Percentiles rank a stretch among this genome's conserved stretches.
These are phyloP conservation scores for Colletotrichum siamense DNA, from an alignment of 2,329 filamentous ascomycete species.

Conservation along the genomic window DNA sequence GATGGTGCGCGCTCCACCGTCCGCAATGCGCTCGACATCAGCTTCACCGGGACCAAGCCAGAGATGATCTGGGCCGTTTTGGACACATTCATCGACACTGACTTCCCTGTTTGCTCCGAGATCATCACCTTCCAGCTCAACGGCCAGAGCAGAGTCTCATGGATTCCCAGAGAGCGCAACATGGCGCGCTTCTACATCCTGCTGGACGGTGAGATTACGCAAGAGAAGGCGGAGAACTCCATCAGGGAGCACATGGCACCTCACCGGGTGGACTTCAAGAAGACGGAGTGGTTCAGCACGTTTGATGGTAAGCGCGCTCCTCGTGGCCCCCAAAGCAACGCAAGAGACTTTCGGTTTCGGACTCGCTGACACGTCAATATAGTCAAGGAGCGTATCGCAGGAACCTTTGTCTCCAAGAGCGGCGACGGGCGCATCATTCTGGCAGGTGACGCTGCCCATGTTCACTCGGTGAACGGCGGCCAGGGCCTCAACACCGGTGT, in stretches of 20 bases:
- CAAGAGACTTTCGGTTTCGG: neutral
- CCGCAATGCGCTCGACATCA: constrained; percentile 42
- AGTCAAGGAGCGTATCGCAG: constrained; percentile 59
- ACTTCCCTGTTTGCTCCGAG: constrained; percentile 50
- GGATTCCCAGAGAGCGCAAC: constrained; percentile 53
- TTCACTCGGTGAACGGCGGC: constrained; percentile 51
- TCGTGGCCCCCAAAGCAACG: neutral
- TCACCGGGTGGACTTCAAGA: constrained; percentile 44
- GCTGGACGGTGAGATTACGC: constrained; percentile 49
- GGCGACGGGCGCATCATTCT: constrained; percentile 51
- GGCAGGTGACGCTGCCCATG: constrained; percentile 56
- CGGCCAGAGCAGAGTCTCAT: constrained; percentile 50
- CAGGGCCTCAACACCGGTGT: constrained; percentile 59
- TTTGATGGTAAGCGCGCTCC: constrained; percentile 45
- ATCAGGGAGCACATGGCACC: constrained; percentile 50
- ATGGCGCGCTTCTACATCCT: constrained; percentile 54
- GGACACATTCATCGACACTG: constrained; percentile 54
- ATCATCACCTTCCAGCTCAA: constrained; percentile 53
- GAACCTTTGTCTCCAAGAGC: constrained; percentile 44
- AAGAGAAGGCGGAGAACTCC: constrained; percentile 43
- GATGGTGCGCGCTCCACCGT: constrained; percentile 58
- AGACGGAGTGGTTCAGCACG: constrained; percentile 55
- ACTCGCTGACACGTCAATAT: neutral
- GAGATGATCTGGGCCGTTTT: constrained; percentile 56
- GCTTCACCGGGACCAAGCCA: constrained; percentile 51